Evolutionary conservation across 768 basidiomycete genomes (phyloP).

Genomic region (Tulasnella sp.): DNA sequence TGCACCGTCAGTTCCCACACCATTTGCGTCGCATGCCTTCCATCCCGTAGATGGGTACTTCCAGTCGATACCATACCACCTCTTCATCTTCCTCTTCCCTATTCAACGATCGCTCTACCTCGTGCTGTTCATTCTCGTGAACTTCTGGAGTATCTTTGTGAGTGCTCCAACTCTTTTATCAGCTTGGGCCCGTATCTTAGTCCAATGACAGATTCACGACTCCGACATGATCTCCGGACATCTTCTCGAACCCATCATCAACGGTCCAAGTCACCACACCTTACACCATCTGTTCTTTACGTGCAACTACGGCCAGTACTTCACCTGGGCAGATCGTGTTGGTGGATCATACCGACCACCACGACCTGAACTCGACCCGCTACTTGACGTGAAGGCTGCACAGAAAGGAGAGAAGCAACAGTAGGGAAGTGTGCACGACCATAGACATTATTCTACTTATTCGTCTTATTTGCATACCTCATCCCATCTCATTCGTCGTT

Average conservation of each 20-base stretch:
- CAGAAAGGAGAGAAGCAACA: constrained; percentile 20
- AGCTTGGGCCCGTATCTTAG: neutral
- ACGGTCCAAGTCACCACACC: constrained; percentile 97
- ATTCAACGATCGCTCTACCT: constrained; percentile 78
- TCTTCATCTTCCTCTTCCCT: constrained; percentile 84
- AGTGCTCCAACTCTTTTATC: constrained; percentile 23
- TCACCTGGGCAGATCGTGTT: constrained; percentile 83
- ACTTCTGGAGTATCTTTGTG: constrained; percentile 88
- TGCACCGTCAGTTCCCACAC: constrained; percentile 66
- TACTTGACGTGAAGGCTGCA: constrained; percentile 49
- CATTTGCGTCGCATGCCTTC: constrained; percentile 96
- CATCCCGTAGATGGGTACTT: constrained; percentile 89
- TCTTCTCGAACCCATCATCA: constrained; percentile 77
- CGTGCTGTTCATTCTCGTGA: constrained; percentile 77
- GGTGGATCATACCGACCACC: constrained; percentile 87
- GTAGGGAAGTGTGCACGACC: too few species aligned
- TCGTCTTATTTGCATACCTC: too few species aligned
- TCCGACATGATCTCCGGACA: constrained; percentile 97
- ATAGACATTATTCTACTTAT: too few species aligned
- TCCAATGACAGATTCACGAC: constrained; percentile 69
- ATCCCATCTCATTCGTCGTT: too few species aligned
- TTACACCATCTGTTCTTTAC: constrained; percentile 95
- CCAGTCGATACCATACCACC: constrained; percentile 90
- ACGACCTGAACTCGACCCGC: constrained; percentile 66
- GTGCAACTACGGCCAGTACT: constrained; percentile 94